phyloP scores from a whole-genome alignment of 2,329 filamentous ascomycete species.

The Phialemoniopsis sp. region DNA sequence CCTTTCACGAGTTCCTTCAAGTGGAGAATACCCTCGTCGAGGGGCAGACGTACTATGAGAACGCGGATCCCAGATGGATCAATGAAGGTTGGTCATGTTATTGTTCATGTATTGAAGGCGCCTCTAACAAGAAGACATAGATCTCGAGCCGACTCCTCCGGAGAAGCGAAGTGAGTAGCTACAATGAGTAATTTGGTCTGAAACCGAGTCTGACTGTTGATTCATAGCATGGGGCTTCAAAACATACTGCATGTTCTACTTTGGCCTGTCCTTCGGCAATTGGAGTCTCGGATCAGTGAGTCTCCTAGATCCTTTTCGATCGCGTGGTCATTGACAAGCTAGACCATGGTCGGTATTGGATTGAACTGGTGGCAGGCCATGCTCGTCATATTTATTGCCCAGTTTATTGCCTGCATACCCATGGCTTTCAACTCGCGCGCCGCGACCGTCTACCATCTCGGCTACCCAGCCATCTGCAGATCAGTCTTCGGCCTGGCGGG shows the following conservation, averaged over 20 bases:
- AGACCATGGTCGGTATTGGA: constrained; percentile 27
- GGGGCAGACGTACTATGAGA: constrained; percentile 1
- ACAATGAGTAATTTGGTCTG: too few species aligned
- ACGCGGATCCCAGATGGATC: constrained; percentile 7
- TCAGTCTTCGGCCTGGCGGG: constrained; percentile 34
- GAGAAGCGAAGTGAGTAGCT: constrained; percentile 30
- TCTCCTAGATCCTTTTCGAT: too few species aligned
- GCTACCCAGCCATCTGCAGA: constrained; percentile 28
- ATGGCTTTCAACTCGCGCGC: constrained; percentile 39
- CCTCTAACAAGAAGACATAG: too few species aligned
- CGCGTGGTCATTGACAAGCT: too few species aligned
- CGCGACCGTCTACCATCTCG: constrained; percentile 34
- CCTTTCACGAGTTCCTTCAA: constrained; percentile 5
- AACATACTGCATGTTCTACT: constrained; percentile 34
- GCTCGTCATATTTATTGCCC: constrained; percentile 36
- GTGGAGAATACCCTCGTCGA: constrained; percentile 5
- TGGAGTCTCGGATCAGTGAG: constrained; percentile 37
- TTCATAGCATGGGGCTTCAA: constrained; percentile 32
- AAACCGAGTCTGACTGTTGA: too few species aligned
- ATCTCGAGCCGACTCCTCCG: constrained; percentile 29
- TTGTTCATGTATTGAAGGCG: too few species aligned
- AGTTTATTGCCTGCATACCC: constrained; percentile 33
- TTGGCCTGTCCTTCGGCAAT: constrained; percentile 32
- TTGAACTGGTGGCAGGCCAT: constrained; percentile 40
- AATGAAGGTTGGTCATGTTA: too few species aligned